Conservation (phyloP, 2,329 filamentous ascomycete genomes). For the Trichocomaceae sp. region DNA sequence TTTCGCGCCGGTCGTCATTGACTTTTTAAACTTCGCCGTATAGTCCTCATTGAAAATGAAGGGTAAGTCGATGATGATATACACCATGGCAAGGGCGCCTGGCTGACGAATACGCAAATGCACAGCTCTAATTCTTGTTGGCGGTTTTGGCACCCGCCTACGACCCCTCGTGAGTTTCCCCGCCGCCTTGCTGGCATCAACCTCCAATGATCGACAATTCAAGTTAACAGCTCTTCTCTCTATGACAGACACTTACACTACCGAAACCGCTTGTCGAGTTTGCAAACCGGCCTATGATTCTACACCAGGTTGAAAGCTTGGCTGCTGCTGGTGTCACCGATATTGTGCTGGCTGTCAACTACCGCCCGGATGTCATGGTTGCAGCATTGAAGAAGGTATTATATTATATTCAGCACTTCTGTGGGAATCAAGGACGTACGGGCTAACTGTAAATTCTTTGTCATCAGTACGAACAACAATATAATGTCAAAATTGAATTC, state of each 20-base stretch:
- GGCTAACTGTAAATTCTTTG: background rate
- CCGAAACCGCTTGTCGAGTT: constrained; percentile 98
- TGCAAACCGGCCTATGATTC: constrained; percentile 97
- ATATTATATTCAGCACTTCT: background rate
- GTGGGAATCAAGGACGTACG: background rate
- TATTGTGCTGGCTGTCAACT: constrained; percentile 97
- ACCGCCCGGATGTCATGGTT: constrained; percentile 97
- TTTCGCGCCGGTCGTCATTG: constrained; percentile 4
- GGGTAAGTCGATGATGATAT: constrained; percentile 27
- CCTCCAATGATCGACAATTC: background rate
- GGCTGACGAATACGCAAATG: constrained; percentile 10
- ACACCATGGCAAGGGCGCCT: background rate
- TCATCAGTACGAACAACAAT: constrained; percentile 74
- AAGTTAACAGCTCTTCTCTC: background rate
- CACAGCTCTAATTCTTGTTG: constrained; percentile 93
- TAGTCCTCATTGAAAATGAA: constrained; percentile 34
- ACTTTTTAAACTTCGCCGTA: background rate
- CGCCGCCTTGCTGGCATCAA: constrained; percentile 13
- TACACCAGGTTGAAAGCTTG: constrained; percentile 93
- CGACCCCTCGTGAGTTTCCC: constrained; percentile 72
- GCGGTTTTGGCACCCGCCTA: constrained; percentile 96
- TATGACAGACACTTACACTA: constrained; percentile 76
- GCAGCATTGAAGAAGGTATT: constrained; percentile 77
- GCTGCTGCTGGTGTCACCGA: constrained; percentile 91
- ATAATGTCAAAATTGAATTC: constrained; percentile 93